Base-by-base conservation (phyloP, 164 flowering plant genomes). In the Euptelea pleiosperma region DNA sequence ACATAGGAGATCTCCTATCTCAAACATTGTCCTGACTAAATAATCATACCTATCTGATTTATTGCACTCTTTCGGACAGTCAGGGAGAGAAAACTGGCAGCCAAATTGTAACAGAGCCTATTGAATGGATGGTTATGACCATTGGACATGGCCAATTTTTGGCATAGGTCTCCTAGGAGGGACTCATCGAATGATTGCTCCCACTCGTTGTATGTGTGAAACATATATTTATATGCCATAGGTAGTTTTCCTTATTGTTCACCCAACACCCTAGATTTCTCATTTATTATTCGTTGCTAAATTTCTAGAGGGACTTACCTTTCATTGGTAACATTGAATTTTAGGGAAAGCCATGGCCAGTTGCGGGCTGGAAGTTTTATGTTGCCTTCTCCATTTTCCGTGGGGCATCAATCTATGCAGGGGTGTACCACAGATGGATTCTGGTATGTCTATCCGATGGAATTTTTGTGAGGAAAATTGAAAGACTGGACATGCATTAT, bases 321-420 rank as follows among this genome's bases (percentile, higher is more conserved):
- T 43, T 24, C 16, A 5, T 36, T 53, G 57, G n/a, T n/a, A 44
- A 44, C 11, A 29, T 68, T 66, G 56, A 46, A 65, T 52, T 77
- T 28, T 58, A 93, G 99, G 85, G 85, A 65, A 85, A 76, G 70
- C 84, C 84, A 52, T 93, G 97, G 97, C 99, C 97, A 24, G 75
- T 35, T 41, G 65, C 77, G 11, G 71, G 74, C 14, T 93, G 99
- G 99, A 93, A 85, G 67, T 93, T 93, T 69, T 90, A 90, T 61
- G 47, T 93, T 73, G 88, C 95, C 35, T 85, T 90, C 58, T 76
- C 89, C 44, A 39, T 86, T 78, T 86, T 86, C 57, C 93, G 93
- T 39, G 82, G 62, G 41, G 96, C 86, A 64, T 74, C 91, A 41
- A 89, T 86, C 57, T 75, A 42, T 63, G 79, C 85, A 31, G 93